These are phyloP conservation scores for Solanum medicagineum DNA, from an alignment of 257 asterid species.

Conservation along the genomic window DNA sequence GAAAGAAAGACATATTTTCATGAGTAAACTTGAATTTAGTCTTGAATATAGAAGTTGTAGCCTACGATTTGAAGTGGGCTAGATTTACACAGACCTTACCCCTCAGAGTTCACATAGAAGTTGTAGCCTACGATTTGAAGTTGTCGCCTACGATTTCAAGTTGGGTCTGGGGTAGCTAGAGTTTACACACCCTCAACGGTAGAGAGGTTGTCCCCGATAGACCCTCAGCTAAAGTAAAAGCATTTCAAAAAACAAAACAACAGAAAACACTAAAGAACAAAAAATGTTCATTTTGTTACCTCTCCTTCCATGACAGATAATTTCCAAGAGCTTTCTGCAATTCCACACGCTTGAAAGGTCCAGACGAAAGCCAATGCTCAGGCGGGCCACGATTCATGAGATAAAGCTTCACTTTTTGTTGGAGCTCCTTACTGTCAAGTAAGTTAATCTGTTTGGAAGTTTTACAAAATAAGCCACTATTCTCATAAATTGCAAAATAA, in stretches of 20 bases:
- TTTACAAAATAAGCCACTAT: not conserved
- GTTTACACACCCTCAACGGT: not conserved
- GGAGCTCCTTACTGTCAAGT: conserved; percentile 93
- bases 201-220: not conserved
- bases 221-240: not conserved
- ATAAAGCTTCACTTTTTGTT: conserved; percentile 68
- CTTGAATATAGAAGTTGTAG: not conserved
- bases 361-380: conserved; percentile 87
- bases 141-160: too few relatives aligned
- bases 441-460: conserved; percentile 46
- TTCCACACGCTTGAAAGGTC: conserved; percentile 77
- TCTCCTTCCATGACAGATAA: conserved; percentile 95
- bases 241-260: not conserved
- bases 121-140: too few relatives aligned
- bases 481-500: not conserved
- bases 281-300: conserved; percentile 30
- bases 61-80: not conserved
- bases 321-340: conserved; percentile 86
- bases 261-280: not conserved
- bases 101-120: too few relatives aligned
- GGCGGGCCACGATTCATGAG: conserved; percentile 77
- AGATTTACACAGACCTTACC: too few relatives aligned
- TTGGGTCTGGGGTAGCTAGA: not conserved
- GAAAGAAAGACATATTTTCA: not conserved
- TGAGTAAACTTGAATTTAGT: not conserved